Percentiles rank a stretch among this genome's conserved stretches.
Conservation (phyloP, 768 basidiomycete genomes). For the Pisolithus albus region DNA sequence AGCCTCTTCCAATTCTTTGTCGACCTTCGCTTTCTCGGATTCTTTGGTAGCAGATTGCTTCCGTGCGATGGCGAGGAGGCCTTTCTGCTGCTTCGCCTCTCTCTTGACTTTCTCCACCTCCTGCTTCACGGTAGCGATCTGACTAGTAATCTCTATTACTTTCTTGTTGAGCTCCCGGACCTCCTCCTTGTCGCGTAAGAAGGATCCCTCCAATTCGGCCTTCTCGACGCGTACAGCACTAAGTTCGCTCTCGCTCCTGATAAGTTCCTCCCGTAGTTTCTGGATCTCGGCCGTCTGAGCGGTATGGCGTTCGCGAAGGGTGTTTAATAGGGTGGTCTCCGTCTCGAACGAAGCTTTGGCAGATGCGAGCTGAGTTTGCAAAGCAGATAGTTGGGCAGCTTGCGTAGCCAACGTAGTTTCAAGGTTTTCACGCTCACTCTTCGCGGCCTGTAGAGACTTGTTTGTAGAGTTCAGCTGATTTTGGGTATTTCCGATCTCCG, state of each 20-base stretch:
- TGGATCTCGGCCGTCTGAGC: slow-evolving; percentile 67
- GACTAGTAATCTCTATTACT: slow-evolving; percentile 73
- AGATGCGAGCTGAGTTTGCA: slow-evolving; percentile 77
- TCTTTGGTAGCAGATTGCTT: slow-evolving; percentile 90
- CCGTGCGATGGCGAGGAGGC: slow-evolving; percentile 86
- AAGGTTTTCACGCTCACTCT: slow-evolving; percentile 56
- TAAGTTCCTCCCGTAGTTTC: slow-evolving; percentile 69
- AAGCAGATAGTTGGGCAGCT: slow-evolving; percentile 64
- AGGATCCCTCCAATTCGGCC: slow-evolving; percentile 78
- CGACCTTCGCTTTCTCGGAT: slow-evolving; percentile 58
- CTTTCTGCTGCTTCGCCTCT: slow-evolving; percentile 95
- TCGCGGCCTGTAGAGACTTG: slow-evolving; percentile 57
- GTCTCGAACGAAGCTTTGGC: slow-evolving; percentile 84
- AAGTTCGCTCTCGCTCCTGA: slow-evolving; percentile 86
- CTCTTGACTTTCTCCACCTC: slow-evolving; percentile 86
- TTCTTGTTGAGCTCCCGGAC: slow-evolving; percentile 75
- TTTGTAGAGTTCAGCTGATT: slow-evolving; percentile 82
- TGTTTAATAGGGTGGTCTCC: slow-evolving; percentile 63
- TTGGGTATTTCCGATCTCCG: slow-evolving; percentile 81
- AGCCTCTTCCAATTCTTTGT: slow-evolving; percentile 69
- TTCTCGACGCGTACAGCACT: slow-evolving; percentile 86
- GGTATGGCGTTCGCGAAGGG: slow-evolving; percentile 61
- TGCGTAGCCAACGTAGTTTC: slow-evolving; percentile 63
- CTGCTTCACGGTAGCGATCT: slow-evolving; percentile 61
- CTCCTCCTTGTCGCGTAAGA: slow-evolving; percentile 93